Conservation (phyloP, 2,329 filamentous ascomycete species). For the Diaporthe longicolla region DNA sequence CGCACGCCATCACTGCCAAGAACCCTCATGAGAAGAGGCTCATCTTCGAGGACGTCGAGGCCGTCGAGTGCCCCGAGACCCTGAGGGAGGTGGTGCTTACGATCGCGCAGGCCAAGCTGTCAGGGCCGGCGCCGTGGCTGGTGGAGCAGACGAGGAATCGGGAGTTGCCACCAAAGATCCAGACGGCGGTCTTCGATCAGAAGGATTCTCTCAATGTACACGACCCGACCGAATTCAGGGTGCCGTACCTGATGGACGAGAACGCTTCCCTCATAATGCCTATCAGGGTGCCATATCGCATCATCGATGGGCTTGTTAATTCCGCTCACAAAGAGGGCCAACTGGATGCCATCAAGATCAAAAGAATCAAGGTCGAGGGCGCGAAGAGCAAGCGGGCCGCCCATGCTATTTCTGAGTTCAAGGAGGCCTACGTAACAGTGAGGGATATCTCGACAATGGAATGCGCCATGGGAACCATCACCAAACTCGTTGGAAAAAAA, state of each 20-base stretch:
- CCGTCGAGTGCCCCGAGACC: conserved; percentile 41
- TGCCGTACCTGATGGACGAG: conserved; percentile 39
- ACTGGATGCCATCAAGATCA: conserved; percentile 46
- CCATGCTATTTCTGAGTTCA: conserved; percentile 47
- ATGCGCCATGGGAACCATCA: conserved; percentile 42
- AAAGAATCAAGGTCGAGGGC: conserved; percentile 55
- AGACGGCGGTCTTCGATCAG: conserved; percentile 42
- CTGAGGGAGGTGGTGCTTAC: conserved; percentile 35
- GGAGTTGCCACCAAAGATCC: conserved; percentile 11
- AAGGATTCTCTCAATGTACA: neutral
- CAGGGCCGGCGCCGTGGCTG: neutral
- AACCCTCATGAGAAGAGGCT: conserved; percentile 52
- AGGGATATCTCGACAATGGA: conserved; percentile 39
- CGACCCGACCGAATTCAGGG: conserved; percentile 9
- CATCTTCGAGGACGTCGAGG: conserved; percentile 55
- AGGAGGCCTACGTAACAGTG: conserved; percentile 30
- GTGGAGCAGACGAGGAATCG: neutral
- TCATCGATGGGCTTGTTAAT: conserved; percentile 24
- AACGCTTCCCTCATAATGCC: conserved; percentile 43
- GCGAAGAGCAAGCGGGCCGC: conserved; percentile 48
- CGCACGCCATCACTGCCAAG: conserved; percentile 43
- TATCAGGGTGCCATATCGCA: conserved; percentile 39
- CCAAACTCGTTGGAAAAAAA: conserved; percentile 19
- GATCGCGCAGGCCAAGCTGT: conserved; percentile 19
- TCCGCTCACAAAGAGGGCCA: neutral